These are phyloP conservation scores for Dispira simplex DNA, from an alignment of 192 early-diverging fungal genomes.

Conservation along the genomic window DNA sequence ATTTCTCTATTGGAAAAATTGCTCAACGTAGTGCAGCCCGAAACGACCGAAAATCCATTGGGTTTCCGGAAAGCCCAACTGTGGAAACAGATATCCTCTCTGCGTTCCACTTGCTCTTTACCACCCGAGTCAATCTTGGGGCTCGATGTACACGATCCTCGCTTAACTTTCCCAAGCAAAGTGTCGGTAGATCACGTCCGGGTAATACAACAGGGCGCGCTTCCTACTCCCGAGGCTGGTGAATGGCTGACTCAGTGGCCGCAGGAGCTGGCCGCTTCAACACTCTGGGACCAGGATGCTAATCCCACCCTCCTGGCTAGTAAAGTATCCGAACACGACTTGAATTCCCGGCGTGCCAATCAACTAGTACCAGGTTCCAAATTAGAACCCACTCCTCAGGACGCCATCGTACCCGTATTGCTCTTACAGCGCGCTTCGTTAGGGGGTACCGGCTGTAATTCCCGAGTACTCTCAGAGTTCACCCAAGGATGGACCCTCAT, in stretches of 20 bases:
- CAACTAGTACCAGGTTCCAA: constrained; percentile 58
- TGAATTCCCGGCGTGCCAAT: constrained; percentile 38
- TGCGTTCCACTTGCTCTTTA: constrained; percentile 53
- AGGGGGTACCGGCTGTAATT: neutral
- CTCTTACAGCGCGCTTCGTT: constrained; percentile 54
- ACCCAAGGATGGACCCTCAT: constrained; percentile 69
- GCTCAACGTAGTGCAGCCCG: constrained; percentile 19
- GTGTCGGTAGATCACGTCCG: neutral
- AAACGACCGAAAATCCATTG: neutral
- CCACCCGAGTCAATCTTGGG: constrained; percentile 68
- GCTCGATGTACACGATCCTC: constrained; percentile 70
- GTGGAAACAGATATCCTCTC: constrained; percentile 15
- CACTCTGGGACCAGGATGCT: constrained; percentile 38
- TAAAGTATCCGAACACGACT: constrained; percentile 31
- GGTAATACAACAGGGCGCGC: neutral
- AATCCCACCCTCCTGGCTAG: constrained; percentile 24
- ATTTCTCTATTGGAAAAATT: constrained; percentile 55
- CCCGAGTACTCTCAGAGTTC: constrained; percentile 21
- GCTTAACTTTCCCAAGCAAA: constrained; percentile 37
- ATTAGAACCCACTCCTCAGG: constrained; percentile 29
- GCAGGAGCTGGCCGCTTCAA: constrained; percentile 22
- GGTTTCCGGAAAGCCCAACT: neutral
- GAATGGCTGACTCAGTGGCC: constrained; percentile 34
- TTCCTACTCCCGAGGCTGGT: neutral
- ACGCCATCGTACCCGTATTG: constrained; percentile 61